Evolutionary conservation across 2,329 filamentous ascomycete species (phyloP).

Genomic region (Rhynchosporium secalis): DNA sequence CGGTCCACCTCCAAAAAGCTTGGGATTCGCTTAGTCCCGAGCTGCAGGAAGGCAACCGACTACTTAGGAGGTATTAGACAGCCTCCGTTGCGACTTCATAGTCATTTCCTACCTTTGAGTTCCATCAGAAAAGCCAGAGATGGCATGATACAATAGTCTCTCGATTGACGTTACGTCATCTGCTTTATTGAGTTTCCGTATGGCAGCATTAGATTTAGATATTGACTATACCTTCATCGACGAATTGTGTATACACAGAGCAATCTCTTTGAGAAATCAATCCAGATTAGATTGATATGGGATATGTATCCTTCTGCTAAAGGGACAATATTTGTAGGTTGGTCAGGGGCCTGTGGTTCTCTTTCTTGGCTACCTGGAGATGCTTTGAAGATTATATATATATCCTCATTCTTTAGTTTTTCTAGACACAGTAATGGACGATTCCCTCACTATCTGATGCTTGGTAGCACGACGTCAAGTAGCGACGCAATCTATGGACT

Average conservation of each 20-base stretch:
- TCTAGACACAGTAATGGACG: too few species aligned
- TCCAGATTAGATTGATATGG: background rate
- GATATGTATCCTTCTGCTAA: background rate
- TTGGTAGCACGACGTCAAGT: too few species aligned
- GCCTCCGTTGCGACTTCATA: background rate
- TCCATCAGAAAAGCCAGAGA: background rate
- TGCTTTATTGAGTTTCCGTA: background rate
- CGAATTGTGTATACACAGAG: background rate
- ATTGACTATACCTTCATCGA: background rate
- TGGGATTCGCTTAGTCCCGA: too few species aligned
- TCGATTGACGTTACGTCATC: background rate
- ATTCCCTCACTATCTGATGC: too few species aligned
- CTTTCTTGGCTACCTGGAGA: background rate
- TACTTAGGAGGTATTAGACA: background rate
- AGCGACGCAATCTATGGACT: too few species aligned
- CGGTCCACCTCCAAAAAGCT: too few species aligned
- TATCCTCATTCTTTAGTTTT: too few species aligned
- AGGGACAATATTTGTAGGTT: background rate
- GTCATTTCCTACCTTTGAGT: background rate
- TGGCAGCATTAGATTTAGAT: background rate
- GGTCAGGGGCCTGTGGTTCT: background rate
- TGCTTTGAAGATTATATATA: background rate
- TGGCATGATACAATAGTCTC: background rate
- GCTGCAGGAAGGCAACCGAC: too few species aligned
- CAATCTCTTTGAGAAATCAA: background rate